phyloP scores from a whole-genome alignment of 208 protist genomes.

The Trypanosoma rangeli region DNA sequence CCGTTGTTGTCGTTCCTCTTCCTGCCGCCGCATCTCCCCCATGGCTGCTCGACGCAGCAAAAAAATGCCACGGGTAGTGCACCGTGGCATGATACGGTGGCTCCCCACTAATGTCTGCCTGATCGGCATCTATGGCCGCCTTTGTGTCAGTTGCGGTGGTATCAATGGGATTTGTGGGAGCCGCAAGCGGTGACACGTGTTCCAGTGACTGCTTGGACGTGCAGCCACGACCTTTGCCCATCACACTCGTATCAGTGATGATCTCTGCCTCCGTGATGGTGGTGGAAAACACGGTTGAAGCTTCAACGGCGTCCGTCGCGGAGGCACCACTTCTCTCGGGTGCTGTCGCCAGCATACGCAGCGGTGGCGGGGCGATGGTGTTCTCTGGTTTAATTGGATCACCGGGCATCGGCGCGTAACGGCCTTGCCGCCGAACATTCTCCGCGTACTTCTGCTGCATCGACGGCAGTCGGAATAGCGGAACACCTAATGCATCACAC shows the following conservation, averaged over 20 bases:
- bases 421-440: conserved; percentile 41
- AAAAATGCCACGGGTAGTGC: conserved; percentile 33
- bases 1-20: neutral
- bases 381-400: conserved; percentile 61
- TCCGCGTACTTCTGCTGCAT: conserved; percentile 78
- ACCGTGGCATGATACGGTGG: conserved; percentile 28
- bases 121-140: neutral
- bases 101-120: neutral
- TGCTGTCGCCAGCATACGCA: conserved; percentile 50
- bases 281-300: conserved; percentile 16
- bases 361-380: conserved; percentile 61
- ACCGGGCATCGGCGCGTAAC: conserved; percentile 64
- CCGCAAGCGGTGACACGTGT: neutral
- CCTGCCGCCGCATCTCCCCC: neutral
- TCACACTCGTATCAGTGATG: conserved; percentile 7
- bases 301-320: neutral
- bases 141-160: neutral
- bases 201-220: neutral
- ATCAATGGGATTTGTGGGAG: neutral
- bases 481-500: conserved; percentile 68
- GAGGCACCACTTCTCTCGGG: neutral
- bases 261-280: conserved; percentile 35
- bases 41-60: neutral
- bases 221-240: neutral
- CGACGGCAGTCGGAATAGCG: conserved; percentile 60